A percentile compares a stretch with the other conserved stretches of the same genome.
Conservation (phyloP, 306 rosid species). For the Alnus rubra region DNA sequence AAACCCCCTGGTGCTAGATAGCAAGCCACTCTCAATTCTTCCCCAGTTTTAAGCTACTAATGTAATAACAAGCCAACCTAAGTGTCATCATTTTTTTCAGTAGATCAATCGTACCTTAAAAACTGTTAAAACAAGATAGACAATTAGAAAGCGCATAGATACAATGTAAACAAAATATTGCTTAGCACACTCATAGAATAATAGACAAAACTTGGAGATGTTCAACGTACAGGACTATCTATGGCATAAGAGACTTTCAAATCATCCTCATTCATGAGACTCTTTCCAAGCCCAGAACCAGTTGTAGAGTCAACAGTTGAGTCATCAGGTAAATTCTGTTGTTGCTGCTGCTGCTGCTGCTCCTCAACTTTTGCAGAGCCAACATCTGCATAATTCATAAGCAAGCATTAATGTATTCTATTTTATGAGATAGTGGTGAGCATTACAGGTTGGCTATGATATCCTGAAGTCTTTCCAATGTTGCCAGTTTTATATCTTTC, state of each 20-base stretch:
- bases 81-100: neutral
- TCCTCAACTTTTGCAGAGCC: constrained; percentile 68
- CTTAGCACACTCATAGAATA: constrained; percentile 7
- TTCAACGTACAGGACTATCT: constrained; percentile 65
- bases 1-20: neutral
- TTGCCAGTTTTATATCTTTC: neutral
- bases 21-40: neutral
- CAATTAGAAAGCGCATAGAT: neutral
- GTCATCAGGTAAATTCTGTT: constrained; percentile 68
- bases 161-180: neutral
- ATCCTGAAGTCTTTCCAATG: neutral
- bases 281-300: constrained; percentile 69
- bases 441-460: neutral
- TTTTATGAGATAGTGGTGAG: neutral
- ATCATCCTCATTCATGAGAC: constrained; percentile 78
- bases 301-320: constrained; percentile 52
- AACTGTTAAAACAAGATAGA: neutral
- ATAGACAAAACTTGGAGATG: constrained; percentile 20
- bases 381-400: constrained; percentile 58
- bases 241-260: constrained; percentile 60
- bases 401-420: neutral
- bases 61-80: neutral
- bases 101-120: neutral
- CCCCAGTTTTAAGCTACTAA: neutral
- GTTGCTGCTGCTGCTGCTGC: constrained; percentile 50